These are phyloP conservation scores for Populus nigra DNA, from an alignment of 345 rosid species.

Conservation along the genomic window DNA sequence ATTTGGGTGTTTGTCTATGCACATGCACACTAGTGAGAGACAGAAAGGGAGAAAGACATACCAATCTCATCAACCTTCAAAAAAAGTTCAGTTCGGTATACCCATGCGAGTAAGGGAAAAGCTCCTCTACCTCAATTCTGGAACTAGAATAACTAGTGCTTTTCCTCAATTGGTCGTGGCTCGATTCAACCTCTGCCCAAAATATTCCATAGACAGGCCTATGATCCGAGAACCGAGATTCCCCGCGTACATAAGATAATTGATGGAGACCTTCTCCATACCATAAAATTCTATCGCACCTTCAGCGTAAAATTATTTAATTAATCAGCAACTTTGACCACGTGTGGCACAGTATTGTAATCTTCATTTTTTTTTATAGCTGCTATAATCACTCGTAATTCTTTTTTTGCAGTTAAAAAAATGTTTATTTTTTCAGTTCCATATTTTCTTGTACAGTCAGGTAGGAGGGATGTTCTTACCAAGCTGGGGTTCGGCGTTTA, in stretches of 20 bases:
- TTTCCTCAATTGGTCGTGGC: conserved; percentile 67
- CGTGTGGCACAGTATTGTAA: neutral
- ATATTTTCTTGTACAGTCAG: neutral
- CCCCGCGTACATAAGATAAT: conserved; percentile 80
- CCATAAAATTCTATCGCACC: conserved; percentile 98
- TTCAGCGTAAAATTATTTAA: conserved; percentile 21
- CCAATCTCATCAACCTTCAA: conserved; percentile 35
- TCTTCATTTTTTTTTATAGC: neutral
- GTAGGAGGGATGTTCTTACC: conserved; percentile 47
- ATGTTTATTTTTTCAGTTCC: neutral
- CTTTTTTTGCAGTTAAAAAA: neutral
- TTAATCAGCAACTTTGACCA: conserved; percentile 18
- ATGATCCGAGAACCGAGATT: conserved; percentile 94
- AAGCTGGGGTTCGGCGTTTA: conserved; percentile 98
- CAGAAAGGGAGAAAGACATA: neutral
- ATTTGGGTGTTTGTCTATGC: neutral
- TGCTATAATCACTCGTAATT: neutral
- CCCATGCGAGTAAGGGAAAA: conserved; percentile 80
- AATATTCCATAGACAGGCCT: conserved; percentile 95
- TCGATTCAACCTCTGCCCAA: conserved; percentile 87
- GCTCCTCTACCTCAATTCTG: conserved; percentile 88
- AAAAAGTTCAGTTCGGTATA: conserved; percentile 93
- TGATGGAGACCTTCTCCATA: conserved; percentile 95
- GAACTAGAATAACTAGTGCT: conserved; percentile 69
- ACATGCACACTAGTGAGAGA: neutral